Evolutionary conservation across 2,329 filamentous ascomycete species (phyloP).

Genomic region (Rachicladosporium sp.): DNA sequence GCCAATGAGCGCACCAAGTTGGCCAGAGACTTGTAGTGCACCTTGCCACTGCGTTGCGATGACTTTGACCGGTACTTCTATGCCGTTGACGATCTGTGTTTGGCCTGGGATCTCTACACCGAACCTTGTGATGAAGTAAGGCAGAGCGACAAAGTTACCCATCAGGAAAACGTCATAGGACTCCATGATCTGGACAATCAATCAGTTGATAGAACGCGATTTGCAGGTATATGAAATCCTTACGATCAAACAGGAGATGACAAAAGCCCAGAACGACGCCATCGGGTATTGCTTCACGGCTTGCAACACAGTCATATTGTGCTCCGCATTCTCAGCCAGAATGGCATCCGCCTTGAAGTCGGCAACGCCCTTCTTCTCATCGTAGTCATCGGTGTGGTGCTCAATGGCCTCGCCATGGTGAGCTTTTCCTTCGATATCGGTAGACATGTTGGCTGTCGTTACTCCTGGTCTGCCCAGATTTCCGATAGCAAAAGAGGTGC

Average conservation of each 20-base stretch:
- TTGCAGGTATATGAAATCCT: slow-evolving; percentile 14
- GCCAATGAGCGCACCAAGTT: slow-evolving; percentile 47
- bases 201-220: slow-evolving; percentile 7
- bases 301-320: slow-evolving; percentile 37
- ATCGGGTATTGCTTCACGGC: slow-evolving; percentile 41
- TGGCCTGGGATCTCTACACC: slow-evolving; percentile 25
- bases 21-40: slow-evolving; percentile 43
- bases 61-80: slow-evolving; percentile 12
- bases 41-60: slow-evolving; percentile 47
- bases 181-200: slow-evolving; percentile 45
- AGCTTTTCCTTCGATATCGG: background rate
- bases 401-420: background rate
- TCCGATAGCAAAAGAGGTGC: too few relatives aligned
- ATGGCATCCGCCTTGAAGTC: slow-evolving; percentile 43
- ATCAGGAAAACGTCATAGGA: slow-evolving; percentile 52
- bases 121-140: slow-evolving; percentile 34
- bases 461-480: background rate
- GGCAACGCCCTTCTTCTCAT: slow-evolving; percentile 15
- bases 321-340: slow-evolving; percentile 44
- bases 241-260: slow-evolving; percentile 46
- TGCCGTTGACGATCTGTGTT: too few relatives aligned
- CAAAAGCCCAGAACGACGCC: slow-evolving; percentile 43
- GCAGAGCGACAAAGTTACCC: slow-evolving; percentile 44
- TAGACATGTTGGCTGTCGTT: background rate
- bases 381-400: slow-evolving; percentile 3